Conservation (phyloP, 768 basidiomycete genomes). For the Amanita inopinata region DNA sequence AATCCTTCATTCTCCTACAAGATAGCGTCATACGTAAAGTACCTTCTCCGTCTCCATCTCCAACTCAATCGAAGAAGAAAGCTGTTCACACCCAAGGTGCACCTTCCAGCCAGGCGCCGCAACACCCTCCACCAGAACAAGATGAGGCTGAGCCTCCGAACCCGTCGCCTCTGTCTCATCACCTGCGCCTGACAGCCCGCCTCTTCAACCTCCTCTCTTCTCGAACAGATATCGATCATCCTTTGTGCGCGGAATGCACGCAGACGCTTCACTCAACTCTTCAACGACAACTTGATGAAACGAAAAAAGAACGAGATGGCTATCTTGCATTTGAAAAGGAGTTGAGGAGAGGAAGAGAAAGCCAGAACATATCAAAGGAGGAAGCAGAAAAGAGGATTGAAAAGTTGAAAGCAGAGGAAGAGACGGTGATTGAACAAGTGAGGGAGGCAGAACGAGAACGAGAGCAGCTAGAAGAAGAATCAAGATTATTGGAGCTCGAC, state of each 20-base stretch:
- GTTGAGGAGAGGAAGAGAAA: conserved; percentile 68
- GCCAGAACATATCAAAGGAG: conserved; percentile 47
- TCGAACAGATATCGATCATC: conserved; percentile 80
- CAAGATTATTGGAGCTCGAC: conserved; percentile 61
- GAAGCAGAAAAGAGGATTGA: conserved; percentile 69
- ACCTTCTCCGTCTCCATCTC: conserved; percentile 41
- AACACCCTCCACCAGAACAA: conserved; percentile 21
- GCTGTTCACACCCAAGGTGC: conserved; percentile 25
- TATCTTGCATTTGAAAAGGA: conserved; percentile 92
- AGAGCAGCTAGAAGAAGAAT: conserved; percentile 63
- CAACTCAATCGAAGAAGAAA: conserved; percentile 34
- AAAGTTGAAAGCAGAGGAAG: conserved; percentile 60
- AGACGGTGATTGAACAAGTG: conserved; percentile 61
- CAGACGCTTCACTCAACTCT: conserved; percentile 68
- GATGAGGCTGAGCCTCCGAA: conserved; percentile 45
- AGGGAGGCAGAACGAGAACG: conserved; percentile 70
- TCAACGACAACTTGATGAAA: conserved; percentile 78
- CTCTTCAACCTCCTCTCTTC: conserved; percentile 72
- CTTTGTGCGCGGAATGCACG: conserved; percentile 92
- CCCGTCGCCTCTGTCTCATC: conserved; percentile 70
- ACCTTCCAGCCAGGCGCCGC: conserved; percentile 20
- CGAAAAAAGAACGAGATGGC: conserved; percentile 84
- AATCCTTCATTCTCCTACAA: conserved; percentile 87
- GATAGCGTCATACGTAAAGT: conserved; percentile 72
- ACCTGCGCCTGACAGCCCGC: conserved; percentile 63